A percentile compares a stretch with the other conserved stretches of the same genome.
These are phyloP conservation scores for Eimeria acervulina DNA, from an alignment of 169 alveolate species.

Conservation along the genomic window DNA sequence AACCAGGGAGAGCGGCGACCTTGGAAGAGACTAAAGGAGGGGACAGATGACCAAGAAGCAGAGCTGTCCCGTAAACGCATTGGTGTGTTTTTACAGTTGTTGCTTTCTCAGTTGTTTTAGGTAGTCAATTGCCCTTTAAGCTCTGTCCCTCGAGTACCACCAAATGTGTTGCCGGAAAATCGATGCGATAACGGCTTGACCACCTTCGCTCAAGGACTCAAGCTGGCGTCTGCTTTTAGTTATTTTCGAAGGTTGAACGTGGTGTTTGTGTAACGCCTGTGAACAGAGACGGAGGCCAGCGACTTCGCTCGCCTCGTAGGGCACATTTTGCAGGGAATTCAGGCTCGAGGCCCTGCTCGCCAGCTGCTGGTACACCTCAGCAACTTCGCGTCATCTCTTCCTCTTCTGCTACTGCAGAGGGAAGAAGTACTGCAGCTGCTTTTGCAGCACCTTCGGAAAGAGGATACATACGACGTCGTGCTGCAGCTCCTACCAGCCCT, in stretches of 20 bases:
- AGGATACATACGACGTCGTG: slow-evolving; percentile 42
- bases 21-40: slow-evolving; percentile 44
- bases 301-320: slow-evolving; percentile 31
- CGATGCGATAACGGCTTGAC: background rate
- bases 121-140: background rate
- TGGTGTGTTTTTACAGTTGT: background rate
- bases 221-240: too few relatives aligned
- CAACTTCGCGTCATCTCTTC: background rate
- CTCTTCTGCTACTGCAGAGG: slow-evolving; percentile 52
- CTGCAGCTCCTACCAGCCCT: slow-evolving; percentile 67
- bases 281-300: slow-evolving; percentile 45
- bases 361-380: slow-evolving; percentile 45
- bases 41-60: background rate
- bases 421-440: background rate
- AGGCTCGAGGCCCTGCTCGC: slow-evolving; percentile 52
- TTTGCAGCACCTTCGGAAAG: slow-evolving; percentile 36
- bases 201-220: background rate
- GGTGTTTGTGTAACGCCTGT: background rate
- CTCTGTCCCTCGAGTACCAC: background rate
- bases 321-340: slow-evolving; percentile 18
- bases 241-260: too few relatives aligned
- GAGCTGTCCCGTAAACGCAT: slow-evolving; percentile 36
- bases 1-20: background rate
- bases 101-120: background rate
- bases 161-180: background rate